Evolutionary conservation across 768 basidiomycete species (phyloP).

Genomic region (Amanita jacksonii): DNA sequence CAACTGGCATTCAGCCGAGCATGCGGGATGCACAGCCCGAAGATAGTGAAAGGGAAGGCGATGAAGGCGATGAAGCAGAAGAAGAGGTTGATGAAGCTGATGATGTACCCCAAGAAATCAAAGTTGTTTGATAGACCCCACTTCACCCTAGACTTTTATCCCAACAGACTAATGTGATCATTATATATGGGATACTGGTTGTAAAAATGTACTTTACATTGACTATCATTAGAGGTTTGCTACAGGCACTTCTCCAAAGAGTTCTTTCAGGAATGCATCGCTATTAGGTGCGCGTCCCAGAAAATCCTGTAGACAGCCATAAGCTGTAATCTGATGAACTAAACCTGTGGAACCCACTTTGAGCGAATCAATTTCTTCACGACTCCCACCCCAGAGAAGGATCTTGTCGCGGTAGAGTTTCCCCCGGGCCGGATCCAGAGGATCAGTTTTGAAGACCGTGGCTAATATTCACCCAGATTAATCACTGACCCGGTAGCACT

Average conservation of each 20-base stretch:
- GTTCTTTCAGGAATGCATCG: constrained; percentile 62
- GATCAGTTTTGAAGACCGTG: constrained; percentile 75
- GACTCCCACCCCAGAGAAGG: constrained; percentile 61
- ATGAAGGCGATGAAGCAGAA: constrained; percentile 22
- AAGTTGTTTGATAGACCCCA: constrained; percentile 23
- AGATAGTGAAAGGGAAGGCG: constrained; percentile 23
- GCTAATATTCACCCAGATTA: constrained; percentile 20
- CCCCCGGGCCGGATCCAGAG: constrained; percentile 60
- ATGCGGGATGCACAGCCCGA: constrained; percentile 19
- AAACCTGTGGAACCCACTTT: constrained; percentile 31
- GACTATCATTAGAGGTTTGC: constrained; percentile 22
- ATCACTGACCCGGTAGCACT: neutral
- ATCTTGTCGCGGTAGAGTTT: constrained; percentile 68
- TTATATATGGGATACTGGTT: neutral
- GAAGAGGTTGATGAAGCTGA: constrained; percentile 24
- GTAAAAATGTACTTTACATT: neutral
- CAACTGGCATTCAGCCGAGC: constrained; percentile 23
- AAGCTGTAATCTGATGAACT: neutral
- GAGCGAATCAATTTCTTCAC: constrained; percentile 75
- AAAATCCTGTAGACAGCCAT: constrained; percentile 44
- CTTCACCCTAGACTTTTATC: neutral
- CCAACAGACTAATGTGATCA: neutral
- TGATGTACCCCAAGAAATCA: constrained; percentile 20
- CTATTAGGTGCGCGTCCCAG: constrained; percentile 67
- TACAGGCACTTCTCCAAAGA: constrained; percentile 39